These are phyloP conservation scores for Mychonastes homosphaera DNA, from an alignment of 139 green algal species.

Conservation along the genomic window DNA sequence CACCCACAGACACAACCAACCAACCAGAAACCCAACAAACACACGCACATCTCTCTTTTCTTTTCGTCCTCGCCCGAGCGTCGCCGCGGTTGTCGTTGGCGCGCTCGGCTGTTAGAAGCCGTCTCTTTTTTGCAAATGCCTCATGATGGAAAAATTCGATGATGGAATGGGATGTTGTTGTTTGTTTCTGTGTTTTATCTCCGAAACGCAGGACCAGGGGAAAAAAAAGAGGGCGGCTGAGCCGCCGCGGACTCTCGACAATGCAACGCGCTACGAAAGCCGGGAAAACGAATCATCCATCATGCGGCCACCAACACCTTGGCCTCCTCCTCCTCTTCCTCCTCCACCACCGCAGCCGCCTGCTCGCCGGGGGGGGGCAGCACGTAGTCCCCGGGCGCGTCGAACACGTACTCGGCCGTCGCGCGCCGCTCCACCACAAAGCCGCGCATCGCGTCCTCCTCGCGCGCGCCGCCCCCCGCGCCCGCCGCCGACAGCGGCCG, in stretches of 20 bases:
- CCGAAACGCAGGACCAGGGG: background rate
- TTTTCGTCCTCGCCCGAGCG: too few species aligned
- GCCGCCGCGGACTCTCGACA: background rate
- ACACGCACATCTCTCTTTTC: too few species aligned
- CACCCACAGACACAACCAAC: too few species aligned
- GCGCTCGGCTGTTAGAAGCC: too few species aligned
- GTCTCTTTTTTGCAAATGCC: conserved; percentile 22
- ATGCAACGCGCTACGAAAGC: background rate
- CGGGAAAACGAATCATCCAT: background rate
- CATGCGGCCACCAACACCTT: background rate
- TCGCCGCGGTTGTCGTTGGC: too few species aligned
- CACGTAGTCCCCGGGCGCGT: conserved; percentile 27
- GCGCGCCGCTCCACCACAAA: conserved; percentile 43
- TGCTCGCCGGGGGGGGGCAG: too few species aligned
- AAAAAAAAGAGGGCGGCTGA: background rate
- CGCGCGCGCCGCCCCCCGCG: conserved; percentile 13
- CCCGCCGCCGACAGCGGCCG: conserved; percentile 29
- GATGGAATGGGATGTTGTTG: conserved; percentile 9
- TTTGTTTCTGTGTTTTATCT: conserved; percentile 11
- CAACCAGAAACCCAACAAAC: too few species aligned
- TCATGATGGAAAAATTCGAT: conserved; percentile 22
- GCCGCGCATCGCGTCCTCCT: conserved; percentile 58
- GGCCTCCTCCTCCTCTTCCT: too few species aligned
- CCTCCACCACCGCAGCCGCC: too few species aligned
- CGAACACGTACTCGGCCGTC: conserved; percentile 31